These are phyloP conservation scores for Candida boleticola DNA, from an alignment of 805 yeast species.

Conservation along the genomic window DNA sequence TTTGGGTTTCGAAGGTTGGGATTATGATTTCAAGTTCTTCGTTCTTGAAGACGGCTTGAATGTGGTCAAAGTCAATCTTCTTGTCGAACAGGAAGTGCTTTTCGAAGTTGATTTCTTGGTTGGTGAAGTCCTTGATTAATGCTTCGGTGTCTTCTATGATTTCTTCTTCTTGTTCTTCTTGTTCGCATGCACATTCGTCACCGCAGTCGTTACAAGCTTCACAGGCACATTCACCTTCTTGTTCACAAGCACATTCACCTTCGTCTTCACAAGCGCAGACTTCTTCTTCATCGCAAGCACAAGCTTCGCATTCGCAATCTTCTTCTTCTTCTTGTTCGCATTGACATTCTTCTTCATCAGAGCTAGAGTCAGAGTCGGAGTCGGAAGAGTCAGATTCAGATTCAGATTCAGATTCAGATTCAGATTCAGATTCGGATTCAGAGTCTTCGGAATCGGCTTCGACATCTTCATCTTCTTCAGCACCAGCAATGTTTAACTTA, in stretches of 20 bases:
- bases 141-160: slow-evolving; percentile 37
- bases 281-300: slow-evolving; percentile 3
- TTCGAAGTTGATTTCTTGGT: slow-evolving; percentile 41
- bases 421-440: slow-evolving; percentile 9
- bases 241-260: slow-evolving; percentile 9
- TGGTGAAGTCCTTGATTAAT: slow-evolving; percentile 35
- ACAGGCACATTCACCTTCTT: slow-evolving; percentile 8
- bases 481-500: slow-evolving; percentile 31
- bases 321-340: slow-evolving; percentile 9
- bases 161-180: slow-evolving; percentile 33
- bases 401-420: slow-evolving; percentile 12
- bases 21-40: slow-evolving; percentile 43
- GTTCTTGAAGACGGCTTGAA: slow-evolving; percentile 36
- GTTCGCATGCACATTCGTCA: slow-evolving; percentile 4
- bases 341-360: slow-evolving; percentile 9
- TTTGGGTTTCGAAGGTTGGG: slow-evolving; percentile 30
- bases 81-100: slow-evolving; percentile 43
- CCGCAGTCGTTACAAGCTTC: slow-evolving; percentile 10
- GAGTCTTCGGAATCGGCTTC: slow-evolving; percentile 14
- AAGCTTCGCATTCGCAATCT: slow-evolving; percentile 9
- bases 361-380: slow-evolving; percentile 11
- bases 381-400: slow-evolving; percentile 14
- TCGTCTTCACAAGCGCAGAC: slow-evolving; percentile 10
- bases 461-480: slow-evolving; percentile 19
- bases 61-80: slow-evolving; percentile 33